These are phyloP conservation scores for Eutypella sp. DNA, from an alignment of 2,329 filamentous ascomycete genomes.

Conservation along the genomic window DNA sequence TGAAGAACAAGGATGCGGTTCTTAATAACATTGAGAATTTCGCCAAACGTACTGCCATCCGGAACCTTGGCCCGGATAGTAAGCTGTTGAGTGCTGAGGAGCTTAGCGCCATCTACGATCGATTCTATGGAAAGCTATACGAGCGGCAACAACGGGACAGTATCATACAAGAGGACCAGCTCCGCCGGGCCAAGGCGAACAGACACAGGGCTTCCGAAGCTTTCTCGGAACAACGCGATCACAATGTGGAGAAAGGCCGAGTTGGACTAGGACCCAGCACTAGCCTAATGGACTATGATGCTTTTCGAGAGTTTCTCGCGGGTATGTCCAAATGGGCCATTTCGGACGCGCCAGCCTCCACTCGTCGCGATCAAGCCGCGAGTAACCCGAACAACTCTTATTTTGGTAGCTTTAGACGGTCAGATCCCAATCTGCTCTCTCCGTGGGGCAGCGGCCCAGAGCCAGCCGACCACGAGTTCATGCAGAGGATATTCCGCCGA, in stretches of 20 bases:
- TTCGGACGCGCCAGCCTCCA: constrained; percentile 70
- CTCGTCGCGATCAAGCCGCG: constrained; percentile 40
- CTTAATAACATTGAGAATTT: constrained; percentile 96
- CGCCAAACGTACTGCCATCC: constrained; percentile 91
- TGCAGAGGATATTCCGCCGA: constrained; percentile 77
- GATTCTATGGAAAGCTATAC: constrained; percentile 88
- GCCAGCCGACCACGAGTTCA: constrained; percentile 91
- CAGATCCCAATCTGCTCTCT: constrained; percentile 35
- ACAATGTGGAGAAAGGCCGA: constrained; percentile 72
- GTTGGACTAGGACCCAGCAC: constrained; percentile 86
- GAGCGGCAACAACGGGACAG: constrained; percentile 81
- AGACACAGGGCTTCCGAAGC: constrained; percentile 42
- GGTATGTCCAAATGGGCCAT: constrained; percentile 90
- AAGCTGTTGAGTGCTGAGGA: constrained; percentile 84
- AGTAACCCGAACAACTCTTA: constrained; percentile 56
- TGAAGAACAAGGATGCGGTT: constrained; percentile 91
- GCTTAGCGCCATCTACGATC: constrained; percentile 84
- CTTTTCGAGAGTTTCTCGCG: constrained; percentile 89
- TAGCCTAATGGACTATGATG: constrained; percentile 94
- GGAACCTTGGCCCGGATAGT: constrained; percentile 92
- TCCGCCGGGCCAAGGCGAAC: constrained; percentile 59
- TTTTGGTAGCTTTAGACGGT: constrained; percentile 50
- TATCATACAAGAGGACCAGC: constrained; percentile 71
- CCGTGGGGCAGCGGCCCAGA: constrained; percentile 54
- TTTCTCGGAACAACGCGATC: constrained; percentile 33